Base-by-base conservation (phyloP, 2,329 filamentous ascomycete genomes). In the Paramyrothecium roridum region DNA sequence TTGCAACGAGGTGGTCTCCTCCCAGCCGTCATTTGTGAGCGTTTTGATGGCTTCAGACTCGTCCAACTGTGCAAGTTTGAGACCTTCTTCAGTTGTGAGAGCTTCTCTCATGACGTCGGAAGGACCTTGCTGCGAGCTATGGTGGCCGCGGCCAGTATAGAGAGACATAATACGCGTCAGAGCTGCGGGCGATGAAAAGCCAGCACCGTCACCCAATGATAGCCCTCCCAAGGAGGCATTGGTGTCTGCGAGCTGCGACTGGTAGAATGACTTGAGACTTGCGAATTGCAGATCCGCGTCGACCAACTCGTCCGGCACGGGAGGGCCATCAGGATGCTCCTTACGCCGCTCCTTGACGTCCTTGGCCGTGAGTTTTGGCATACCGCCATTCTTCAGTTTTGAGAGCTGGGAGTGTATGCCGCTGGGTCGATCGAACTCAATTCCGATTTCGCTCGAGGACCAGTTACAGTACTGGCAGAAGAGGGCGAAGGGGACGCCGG, bases 381-480 rank as follows among this genome's bases (percentile, higher is more conserved):
- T 69, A 7, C 84, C 83, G 34, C 84, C 84, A 59, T 86, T 85
- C 45, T 85, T 85, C 55, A 95, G 73, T 63, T 87, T 89, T 40
- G 87, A 76, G 10, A 96, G 77, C 69, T 99, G 95, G 26, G 83
- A 80, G 61, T 90, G 88, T 58, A 99, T 92, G 58, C 91, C 91
- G 56, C 90, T 95, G 11, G 90, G 86, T 64, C 93, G 93, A 65
- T 93, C 91, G 68, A 99, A 96, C 65, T 90, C 86, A 70, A 99
- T 87, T 40, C 89, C 91, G 46, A 96, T 90, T 68, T 99, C 95
- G 52, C 88, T 82, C 2, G 92, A 93, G 59, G 85, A 91, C 95
- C 95, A 99, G 71, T 90, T 87, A 76, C 95, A 99, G 73, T 96
- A 96, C 52, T 87, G 85, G 76, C 95, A 99, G 40, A 87, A 84